Evolutionary conservation across 73 alveolate species (phyloP).

Genomic region (Symbiodinium pilosum): DNA sequence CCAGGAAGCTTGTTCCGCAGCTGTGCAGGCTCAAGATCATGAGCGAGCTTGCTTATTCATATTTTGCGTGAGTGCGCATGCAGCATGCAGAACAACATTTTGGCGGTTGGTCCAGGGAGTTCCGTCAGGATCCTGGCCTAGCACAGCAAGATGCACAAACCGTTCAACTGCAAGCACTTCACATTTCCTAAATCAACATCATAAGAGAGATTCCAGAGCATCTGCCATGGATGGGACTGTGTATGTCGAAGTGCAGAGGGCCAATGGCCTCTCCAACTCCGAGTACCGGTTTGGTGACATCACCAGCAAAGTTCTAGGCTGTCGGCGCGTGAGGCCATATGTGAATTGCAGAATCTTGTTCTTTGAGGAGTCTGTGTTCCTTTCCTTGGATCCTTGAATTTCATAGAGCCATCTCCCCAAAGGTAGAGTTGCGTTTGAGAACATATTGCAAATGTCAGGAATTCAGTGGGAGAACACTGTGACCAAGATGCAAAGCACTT

Average conservation of each 20-base stretch:
- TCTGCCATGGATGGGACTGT: conserved; percentile 46
- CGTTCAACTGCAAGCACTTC: neutral
- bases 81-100: too few relatives aligned
- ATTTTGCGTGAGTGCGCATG: too few relatives aligned
- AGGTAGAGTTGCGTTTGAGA: too few relatives aligned
- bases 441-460: too few relatives aligned
- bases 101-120: too few relatives aligned
- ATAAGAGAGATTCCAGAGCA: neutral
- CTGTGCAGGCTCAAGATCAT: too few relatives aligned
- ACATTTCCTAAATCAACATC: neutral
- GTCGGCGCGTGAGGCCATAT: conserved; percentile 55
- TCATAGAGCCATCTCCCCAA: too few relatives aligned
- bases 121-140: neutral
- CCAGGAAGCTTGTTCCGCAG: too few relatives aligned
- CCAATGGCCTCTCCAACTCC: conserved; percentile 17
- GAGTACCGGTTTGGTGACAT: conserved; percentile 52
- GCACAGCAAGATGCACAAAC: neutral
- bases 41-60: too few relatives aligned
- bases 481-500: neutral
- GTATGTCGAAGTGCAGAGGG: conserved; percentile 55
- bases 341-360: conserved; percentile 43
- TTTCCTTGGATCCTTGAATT: too few relatives aligned
- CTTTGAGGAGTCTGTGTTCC: neutral
- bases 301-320: conserved; percentile 29
- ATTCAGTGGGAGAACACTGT: neutral